Evolutionary conservation across 2,329 filamentous ascomycete species (phyloP).

Genomic region (Fusarium sp.): DNA sequence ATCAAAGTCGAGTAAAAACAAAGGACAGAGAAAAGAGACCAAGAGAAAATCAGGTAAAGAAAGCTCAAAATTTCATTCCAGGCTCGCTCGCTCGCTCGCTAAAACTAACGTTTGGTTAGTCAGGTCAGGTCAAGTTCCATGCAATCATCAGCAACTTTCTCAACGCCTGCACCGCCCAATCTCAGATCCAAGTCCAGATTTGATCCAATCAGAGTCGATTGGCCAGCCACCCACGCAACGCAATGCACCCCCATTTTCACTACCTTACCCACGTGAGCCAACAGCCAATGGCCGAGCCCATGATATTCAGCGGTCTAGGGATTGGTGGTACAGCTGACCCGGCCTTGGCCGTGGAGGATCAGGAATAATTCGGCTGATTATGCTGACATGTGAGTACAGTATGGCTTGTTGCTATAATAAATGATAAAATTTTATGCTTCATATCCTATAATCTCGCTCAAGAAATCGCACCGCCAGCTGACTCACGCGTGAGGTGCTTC

Average conservation of each 20-base stretch:
- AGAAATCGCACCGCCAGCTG: conserved; percentile 23
- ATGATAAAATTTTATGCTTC: conserved; percentile 17
- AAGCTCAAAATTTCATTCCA: conserved; percentile 13
- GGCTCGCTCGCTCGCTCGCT: conserved; percentile 13
- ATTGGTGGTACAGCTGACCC: conserved; percentile 21
- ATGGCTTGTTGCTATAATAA: background rate
- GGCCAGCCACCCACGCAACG: conserved; percentile 21
- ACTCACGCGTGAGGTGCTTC: conserved; percentile 6
- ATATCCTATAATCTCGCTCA: conserved; percentile 28
- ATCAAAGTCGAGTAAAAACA: background rate
- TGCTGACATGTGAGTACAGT: conserved; percentile 6
- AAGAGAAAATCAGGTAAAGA: background rate
- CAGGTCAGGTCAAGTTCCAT: conserved; percentile 23
- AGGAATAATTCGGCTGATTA: background rate
- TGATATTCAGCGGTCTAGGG: conserved; percentile 36
- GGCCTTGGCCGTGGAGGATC: conserved; percentile 30
- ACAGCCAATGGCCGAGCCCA: conserved; percentile 37
- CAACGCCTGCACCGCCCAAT: conserved; percentile 15
- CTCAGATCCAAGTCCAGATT: conserved; percentile 29
- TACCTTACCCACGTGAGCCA: conserved; percentile 31
- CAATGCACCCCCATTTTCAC: conserved; percentile 15
- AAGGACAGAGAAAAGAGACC: background rate
- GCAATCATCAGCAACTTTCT: conserved; percentile 39
- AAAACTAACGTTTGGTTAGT: conserved; percentile 6
- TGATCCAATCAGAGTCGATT: conserved; percentile 22